Evolutionary conservation across 768 basidiomycete species (phyloP), one percentile per base, ranked within the genome.

Genomic region (Brasilioporus rufonigricans): DNA sequence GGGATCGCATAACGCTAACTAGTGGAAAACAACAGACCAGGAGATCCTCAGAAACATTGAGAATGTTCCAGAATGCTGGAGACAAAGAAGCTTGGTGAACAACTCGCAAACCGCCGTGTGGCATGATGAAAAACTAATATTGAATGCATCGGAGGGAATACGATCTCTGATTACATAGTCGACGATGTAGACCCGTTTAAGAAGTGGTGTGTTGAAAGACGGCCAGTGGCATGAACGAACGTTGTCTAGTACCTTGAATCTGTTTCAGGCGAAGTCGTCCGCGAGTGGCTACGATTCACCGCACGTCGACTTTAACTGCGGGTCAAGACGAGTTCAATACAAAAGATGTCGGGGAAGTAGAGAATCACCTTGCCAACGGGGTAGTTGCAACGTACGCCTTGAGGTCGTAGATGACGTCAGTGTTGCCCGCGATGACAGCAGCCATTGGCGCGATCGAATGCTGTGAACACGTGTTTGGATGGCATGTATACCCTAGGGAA

Each of bases 311-410:
- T 5, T 4, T 19, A 12, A 1, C 10, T 23, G 9, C 11, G 19
- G 14, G 26, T 18, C 29, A 24, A 45, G 74, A 5, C 40, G 12
- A 83, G 67, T 23, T 77, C 70, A 23, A 76, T 62, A 9, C 83
- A 84, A 53, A 80, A 83, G 44, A 76, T 69, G 57, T 84, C 85
- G 4, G 80, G 52, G 23, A 86, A 65, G 71, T 73, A 80, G 27
- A 87, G 74, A 45, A 86, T 50, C 24, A 76, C 81, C 64, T 84
- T 85, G 59, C 61, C 59, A 1, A 73, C 65, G 13, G 85, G 85
- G 1, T n/a, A n/a, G 78, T 82, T 1, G 80, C 78, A 46, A 84
- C 73, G 56, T 87, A 86, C 57, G 70, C 73, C 7, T 71, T 63
- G 44, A 83, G 73, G 3, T 80, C 83, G 23, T 67, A 73, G 53